Evolutionary conservation across 2,329 filamentous ascomycete genomes (phyloP).

Genomic region (Ceratocystis smalleyi): DNA sequence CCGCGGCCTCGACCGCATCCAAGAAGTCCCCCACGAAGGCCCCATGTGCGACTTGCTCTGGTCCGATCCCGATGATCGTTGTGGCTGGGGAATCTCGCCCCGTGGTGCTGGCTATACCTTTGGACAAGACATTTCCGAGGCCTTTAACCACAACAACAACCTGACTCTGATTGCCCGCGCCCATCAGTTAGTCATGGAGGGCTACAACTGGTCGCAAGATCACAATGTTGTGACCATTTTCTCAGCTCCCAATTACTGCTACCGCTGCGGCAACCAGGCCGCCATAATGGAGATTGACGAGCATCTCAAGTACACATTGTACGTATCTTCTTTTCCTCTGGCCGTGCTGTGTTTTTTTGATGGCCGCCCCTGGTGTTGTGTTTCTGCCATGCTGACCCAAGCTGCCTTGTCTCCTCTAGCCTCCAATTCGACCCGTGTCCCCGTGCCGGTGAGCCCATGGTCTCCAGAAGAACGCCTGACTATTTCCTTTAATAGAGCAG

Average conservation of each 20-base stretch:
- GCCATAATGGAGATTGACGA: slow-evolving; percentile 99
- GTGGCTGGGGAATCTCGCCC: slow-evolving; percentile 90
- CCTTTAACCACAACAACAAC: slow-evolving; percentile 98
- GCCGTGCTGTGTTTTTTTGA: neutral
- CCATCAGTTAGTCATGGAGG: slow-evolving; percentile 98
- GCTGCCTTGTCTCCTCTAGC: slow-evolving; percentile 37
- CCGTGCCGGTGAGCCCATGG: slow-evolving; percentile 94
- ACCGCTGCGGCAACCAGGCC: slow-evolving; percentile 95
- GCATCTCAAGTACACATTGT: slow-evolving; percentile 99
- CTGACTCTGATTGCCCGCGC: slow-evolving; percentile 88
- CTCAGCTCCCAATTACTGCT: slow-evolving; percentile 90
- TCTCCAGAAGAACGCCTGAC: slow-evolving; percentile 87
- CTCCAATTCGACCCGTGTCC: slow-evolving; percentile 98
- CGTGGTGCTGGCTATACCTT: slow-evolving; percentile 92
- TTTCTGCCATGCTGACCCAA: neutral
- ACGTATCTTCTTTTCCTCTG: slow-evolving; percentile 29
- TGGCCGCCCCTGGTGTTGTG: too few relatives aligned
- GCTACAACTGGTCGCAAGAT: slow-evolving; percentile 99
- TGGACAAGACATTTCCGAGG: slow-evolving; percentile 92
- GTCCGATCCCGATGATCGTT: slow-evolving; percentile 95
- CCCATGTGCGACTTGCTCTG: slow-evolving; percentile 97
- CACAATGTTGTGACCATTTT: slow-evolving; percentile 98
- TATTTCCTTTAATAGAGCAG: slow-evolving; percentile 72
- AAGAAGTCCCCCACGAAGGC: slow-evolving; percentile 95
- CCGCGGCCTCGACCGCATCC: slow-evolving; percentile 82